Evolutionary conservation across 108 stramenopile genomes (phyloP), one percentile per base, ranked within the genome.

Genomic region (Cyclotella baltica): DNA sequence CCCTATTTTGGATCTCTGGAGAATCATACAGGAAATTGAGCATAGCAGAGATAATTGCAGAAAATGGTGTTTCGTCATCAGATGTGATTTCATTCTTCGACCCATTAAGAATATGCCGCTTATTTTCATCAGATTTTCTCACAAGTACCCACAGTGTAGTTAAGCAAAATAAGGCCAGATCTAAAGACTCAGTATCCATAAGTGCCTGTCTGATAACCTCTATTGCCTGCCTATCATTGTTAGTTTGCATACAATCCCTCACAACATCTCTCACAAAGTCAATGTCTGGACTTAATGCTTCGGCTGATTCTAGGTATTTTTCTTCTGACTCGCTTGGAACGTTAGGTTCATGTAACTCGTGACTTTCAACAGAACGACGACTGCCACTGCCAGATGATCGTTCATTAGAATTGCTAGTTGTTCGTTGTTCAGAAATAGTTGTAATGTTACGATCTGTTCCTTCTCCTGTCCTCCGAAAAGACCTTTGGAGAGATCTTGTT

Each of bases 31-130:
- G n/a, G n/a, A 88, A 88, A 25, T 70, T 63, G 15, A 63, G 35
- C 73, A 89, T 82, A 0, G 85, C 87, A 28, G 86, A 87, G 40
- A 76, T 63, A 47, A 90, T 69, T 56, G 78, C 58, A 5, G 72
- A 67, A 47, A 76, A 80, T 47, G 72, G 55, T 55, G 55, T 55
- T 55, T 55, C 55, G 25, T 55, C 55, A 25, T 55, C 55, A 27
- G 23, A 11, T 5, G 55, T 55, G 11, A 25, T 78, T 66, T 52
- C 59, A 48, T 63, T 62, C 25, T 53, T 69, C 6, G 62, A 46
- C 11, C 55, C 55, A 25, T 55, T 25, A 38, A 80, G 62, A 13
- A 80, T 76, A 8, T 31, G 22, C 4, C 59, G 67, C 53, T 81
- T 81, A 38, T 81, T 81, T 1, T 68, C 51, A 29, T 81, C 73